Percentiles rank a stretch among this genome's conserved stretches.
These are phyloP conservation scores for Populus tomentosa DNA, from an alignment of 441 rosid genomes.

Conservation along the genomic window DNA sequence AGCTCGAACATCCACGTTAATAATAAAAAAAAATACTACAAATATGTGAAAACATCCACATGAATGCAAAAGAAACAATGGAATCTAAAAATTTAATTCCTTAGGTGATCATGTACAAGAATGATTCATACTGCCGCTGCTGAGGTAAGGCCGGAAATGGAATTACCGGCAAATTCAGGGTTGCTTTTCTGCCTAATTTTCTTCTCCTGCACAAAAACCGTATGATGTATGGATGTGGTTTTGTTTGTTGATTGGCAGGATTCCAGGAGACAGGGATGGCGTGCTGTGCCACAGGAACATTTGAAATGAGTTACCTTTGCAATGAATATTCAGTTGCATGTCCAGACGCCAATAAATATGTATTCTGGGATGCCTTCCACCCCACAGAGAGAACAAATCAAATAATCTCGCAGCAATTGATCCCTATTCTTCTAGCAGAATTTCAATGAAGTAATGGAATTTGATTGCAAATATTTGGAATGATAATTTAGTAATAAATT, in stretches of 20 bases:
- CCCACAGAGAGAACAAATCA: constrained; percentile 48
- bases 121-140: too few species aligned
- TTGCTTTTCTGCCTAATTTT: neutral
- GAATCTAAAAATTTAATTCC: too few species aligned
- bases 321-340: constrained; percentile 40
- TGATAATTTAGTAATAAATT: too few species aligned
- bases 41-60: too few species aligned
- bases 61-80: too few species aligned
- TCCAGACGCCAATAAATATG: constrained; percentile 46
- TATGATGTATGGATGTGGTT: neutral
- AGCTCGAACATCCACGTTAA: too few species aligned
- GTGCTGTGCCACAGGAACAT: constrained; percentile 58
- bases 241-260: constrained; percentile 31
- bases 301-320: constrained; percentile 65
- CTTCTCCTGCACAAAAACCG: neutral
- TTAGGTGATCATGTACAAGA: too few species aligned
- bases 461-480: too few species aligned
- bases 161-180: too few species aligned
- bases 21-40: too few species aligned
- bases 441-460: constrained; percentile 26
- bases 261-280: constrained; percentile 40
- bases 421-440: constrained; percentile 30
- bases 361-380: constrained; percentile 78
- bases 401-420: constrained; percentile 30
- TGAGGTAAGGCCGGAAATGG: too few species aligned